Evolutionary conservation across 2,329 filamentous ascomycete genomes (phyloP).

Genomic region (Xylariaceae sp.): DNA sequence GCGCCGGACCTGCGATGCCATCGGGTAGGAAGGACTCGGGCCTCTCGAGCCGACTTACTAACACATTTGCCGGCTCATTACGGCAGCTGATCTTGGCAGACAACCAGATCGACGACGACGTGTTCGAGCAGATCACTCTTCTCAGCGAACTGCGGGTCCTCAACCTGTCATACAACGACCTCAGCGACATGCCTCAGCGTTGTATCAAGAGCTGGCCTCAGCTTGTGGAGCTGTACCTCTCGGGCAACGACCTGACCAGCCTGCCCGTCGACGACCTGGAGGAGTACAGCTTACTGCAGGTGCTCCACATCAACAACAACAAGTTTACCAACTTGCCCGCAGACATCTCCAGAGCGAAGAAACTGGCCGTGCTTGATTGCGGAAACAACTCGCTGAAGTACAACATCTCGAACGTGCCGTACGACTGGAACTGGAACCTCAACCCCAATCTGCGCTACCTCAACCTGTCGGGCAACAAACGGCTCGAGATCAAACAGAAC

Average conservation of each 20-base stretch:
- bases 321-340: slow-evolving; percentile 96
- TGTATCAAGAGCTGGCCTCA: slow-evolving; percentile 87
- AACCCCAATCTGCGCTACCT: slow-evolving; percentile 93
- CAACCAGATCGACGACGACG: slow-evolving; percentile 88
- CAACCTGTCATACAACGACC: slow-evolving; percentile 90
- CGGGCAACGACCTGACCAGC: slow-evolving; percentile 88
- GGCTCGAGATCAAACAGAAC: slow-evolving; percentile 78
- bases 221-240: slow-evolving; percentile 86
- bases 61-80: slow-evolving; percentile 83
- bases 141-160: slow-evolving; percentile 79
- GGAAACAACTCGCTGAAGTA: slow-evolving; percentile 95
- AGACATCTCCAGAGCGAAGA: slow-evolving; percentile 89
- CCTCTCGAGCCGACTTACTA: slow-evolving; percentile 69
- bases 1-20: slow-evolving; percentile 47
- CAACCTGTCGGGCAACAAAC: slow-evolving; percentile 94
- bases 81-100: slow-evolving; percentile 84
- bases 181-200: slow-evolving; percentile 85
- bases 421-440: slow-evolving; percentile 99
- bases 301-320: slow-evolving; percentile 94
- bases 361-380: slow-evolving; percentile 86
- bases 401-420: slow-evolving; percentile 98
- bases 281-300: slow-evolving; percentile 78
- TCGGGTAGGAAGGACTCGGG: slow-evolving; percentile 80
- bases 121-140: slow-evolving; percentile 84
- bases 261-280: slow-evolving; percentile 91